Base-by-base conservation (phyloP, 164 flowering plant genomes). In the Dillenia turbinata region DNA sequence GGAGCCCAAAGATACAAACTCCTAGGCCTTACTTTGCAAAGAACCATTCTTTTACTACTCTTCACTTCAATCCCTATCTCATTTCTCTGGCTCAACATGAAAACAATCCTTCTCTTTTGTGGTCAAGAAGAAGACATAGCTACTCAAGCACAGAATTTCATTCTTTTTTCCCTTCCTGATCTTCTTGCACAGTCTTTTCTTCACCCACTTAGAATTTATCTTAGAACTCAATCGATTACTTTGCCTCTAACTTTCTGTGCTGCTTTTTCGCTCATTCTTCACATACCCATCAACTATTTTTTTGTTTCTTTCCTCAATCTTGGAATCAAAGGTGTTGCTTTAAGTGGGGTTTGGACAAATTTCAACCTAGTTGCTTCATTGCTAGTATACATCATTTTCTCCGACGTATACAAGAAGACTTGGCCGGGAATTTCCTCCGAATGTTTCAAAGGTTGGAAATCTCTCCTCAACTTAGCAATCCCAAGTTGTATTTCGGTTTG, bases 401-500 rank as follows among this genome's bases (percentile, higher is more conserved):
- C 88, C 13, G 76, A 81, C 11, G 73, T 79, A 12, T 71, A 80
- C 64, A 56, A 68, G 67, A 77, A 79, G 54, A 83, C 92, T 8
- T 88, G 96, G 92, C 69, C 63, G 10, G 85, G 81, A 1, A 26
- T 83, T 2, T 69, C 85, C 1, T 24, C 47, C 0, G 83, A 84
- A 6, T 72, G 84, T 54, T 65, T 83, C 12, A 79, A 68, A 19
- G 83, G 66, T 0, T 88, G 88, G 85, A 76, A 63, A 40, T 49
- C 80, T 11, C 75, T 88, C 9, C 12, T 85, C 46, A 75, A 70
- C 45, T 58, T 88, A 4, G 86, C 96, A 9, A 73, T 88, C 5
- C 92, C 96, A 3, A 88, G 88, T 76, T 86, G 92, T 82, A 64
- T 86, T 65, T 81, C 90, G 0, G 96, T 88, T 12, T 88, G 96